These are phyloP conservation scores for Cercis canadensis DNA, from an alignment of 306 rosid genomes.

Conservation along the genomic window DNA sequence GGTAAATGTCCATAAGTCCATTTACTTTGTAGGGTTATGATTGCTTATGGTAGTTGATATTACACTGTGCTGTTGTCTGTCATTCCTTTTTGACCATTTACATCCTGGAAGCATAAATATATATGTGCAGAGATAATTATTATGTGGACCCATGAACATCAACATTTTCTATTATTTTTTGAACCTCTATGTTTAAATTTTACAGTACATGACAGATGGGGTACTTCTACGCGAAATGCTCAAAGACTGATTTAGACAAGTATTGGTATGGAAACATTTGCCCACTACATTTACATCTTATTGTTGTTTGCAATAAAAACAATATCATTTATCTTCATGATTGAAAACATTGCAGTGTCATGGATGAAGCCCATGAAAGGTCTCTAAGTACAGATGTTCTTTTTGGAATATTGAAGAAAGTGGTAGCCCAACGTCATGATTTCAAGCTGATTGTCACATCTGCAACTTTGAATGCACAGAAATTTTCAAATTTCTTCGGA, in stretches of 20 bases:
- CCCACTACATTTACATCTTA: not conserved
- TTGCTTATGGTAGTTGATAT: not conserved
- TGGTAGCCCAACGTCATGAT: constrained; percentile 95
- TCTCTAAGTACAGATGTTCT: constrained; percentile 94
- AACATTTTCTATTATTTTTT: constrained; percentile 28
- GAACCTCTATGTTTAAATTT: constrained; percentile 40
- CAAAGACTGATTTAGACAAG: constrained; percentile 94
- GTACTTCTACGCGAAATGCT: constrained; percentile 97
- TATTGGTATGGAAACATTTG: constrained; percentile 65
- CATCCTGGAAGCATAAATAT: constrained; percentile 10
- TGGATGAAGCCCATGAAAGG: constrained; percentile 99
- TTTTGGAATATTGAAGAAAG: constrained; percentile 92
- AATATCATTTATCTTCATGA: constrained; percentile 26
- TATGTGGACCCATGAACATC: not conserved
- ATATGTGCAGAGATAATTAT: constrained; percentile 6
- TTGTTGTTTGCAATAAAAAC: constrained; percentile 25
- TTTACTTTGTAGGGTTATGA: constrained; percentile 20
- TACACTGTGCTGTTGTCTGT: constrained; percentile 19
- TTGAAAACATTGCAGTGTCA: constrained; percentile 72
- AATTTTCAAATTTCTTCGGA: constrained; percentile 93
- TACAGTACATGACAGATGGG: constrained; percentile 99
- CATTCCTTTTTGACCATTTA: constrained; percentile 1
- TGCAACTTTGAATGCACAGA: constrained; percentile 92
- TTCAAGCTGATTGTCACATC: constrained; percentile 96
- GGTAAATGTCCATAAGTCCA: constrained; percentile 44